Base-by-base conservation (phyloP, 768 basidiomycete species). In the Pleurotus djamor region DNA sequence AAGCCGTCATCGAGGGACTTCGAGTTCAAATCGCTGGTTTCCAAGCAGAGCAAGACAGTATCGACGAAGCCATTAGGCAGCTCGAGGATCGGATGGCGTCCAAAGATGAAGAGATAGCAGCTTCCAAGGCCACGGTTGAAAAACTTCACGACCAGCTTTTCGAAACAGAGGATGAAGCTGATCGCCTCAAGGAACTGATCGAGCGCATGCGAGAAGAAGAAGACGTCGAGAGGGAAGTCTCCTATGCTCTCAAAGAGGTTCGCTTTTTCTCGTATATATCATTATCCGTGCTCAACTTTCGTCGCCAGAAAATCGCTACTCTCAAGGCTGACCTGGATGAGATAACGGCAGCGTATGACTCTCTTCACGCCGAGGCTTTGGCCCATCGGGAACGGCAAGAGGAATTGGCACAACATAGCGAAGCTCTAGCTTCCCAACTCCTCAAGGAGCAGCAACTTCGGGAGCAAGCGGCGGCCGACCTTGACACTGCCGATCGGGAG, bases 141-240 rank as follows among this genome's bases (percentile, higher is more conserved):
- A 85, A 82, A 60, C 83, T 96, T 48, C 85, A 92, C 4, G 87
- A 92, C 61, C 85, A 87, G 57, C 83, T 97, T 7, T 94, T 91
- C 71, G 76, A 85, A 47, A 82, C 96, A 1, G 96, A 98, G 68
- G 93, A 96, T 60, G 90, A 94, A 67, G 83, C 87, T 56, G 93
- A 96, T 61, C 79, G 84, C 34, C 69, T 90, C 52, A 85, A 82
- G 67, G 91, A 93, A 64, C 89, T 93, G 49, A 76, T 78, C 52
- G 86, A 89, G 38, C 77, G 83, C 7, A 62, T 85, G 41, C 81
- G 85, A 54, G 89, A 94, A 59, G 91, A 94, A n/a, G 86, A 88
- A 48, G 77, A 72, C 7, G 81, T 82, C n/a, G 92, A 91, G 87
- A 91, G 64, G 85, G 79, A 2, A 74, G 54, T 96, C 5, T 77